Evolutionary conservation across 345 rosid genomes (phyloP).

Genomic region (Citrus medica): DNA sequence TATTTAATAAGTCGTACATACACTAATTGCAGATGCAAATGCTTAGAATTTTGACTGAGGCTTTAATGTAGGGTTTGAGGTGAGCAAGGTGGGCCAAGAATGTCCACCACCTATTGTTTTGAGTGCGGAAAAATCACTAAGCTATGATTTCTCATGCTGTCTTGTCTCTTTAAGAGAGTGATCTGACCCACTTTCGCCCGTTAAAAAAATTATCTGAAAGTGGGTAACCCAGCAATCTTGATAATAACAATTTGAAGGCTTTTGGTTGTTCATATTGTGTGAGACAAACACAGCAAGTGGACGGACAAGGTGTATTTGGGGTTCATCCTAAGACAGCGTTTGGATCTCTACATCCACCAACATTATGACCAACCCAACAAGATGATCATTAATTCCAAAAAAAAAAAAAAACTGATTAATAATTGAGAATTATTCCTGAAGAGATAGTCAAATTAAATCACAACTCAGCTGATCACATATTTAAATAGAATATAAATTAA

Average conservation of each 20-base stretch:
- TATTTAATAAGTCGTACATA: slow-evolving; percentile 16
- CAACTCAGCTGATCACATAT: background rate
- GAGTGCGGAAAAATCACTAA: slow-evolving; percentile 23
- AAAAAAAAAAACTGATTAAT: background rate
- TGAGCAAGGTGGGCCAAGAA: slow-evolving; percentile 42
- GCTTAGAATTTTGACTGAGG: slow-evolving; percentile 28
- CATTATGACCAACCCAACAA: background rate
- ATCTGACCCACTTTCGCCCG: slow-evolving; percentile 25
- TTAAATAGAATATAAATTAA: background rate
- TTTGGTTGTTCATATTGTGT: slow-evolving; percentile 16
- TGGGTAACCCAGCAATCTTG: slow-evolving; percentile 16
- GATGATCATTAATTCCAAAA: background rate
- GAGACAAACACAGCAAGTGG: slow-evolving; percentile 18
- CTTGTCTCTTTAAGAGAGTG: slow-evolving; percentile 30
- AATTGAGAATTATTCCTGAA: no score
- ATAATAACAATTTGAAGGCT: slow-evolving; percentile 21
- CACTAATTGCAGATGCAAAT: slow-evolving; percentile 17
- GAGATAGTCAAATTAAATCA: background rate
- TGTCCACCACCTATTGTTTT: slow-evolving; percentile 42
- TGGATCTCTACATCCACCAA: slow-evolving; percentile 10
- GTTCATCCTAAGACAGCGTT: slow-evolving; percentile 14
- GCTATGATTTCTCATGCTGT: slow-evolving; percentile 28
- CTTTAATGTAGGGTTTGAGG: slow-evolving; percentile 37
- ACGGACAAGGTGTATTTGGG: slow-evolving; percentile 7
- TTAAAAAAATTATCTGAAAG: slow-evolving; percentile 22